Evolutionary conservation across 1,284 basidiomycete genomes (phyloP), one percentile per base, ranked within the genome.

Genomic region (Microbotryum intermedium): DNA sequence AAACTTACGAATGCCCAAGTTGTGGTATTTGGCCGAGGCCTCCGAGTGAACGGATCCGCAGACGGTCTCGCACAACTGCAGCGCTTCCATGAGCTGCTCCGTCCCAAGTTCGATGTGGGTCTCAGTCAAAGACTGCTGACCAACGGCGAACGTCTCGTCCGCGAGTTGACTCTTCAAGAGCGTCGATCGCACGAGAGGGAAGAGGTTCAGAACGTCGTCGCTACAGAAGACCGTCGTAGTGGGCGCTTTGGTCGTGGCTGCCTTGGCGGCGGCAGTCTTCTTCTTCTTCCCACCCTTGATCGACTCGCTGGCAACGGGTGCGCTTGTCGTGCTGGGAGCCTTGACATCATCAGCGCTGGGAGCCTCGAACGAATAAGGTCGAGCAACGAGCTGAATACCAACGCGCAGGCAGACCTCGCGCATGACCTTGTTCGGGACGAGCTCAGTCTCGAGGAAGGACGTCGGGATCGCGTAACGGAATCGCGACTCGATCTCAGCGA

Each of bases 31-130:
- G 13, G 75, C 72, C 0, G 79, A 79, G 52, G 80, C 78, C 68
- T 81, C 80, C 30, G 80, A 79, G 72, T 82, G 81, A 25, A 82
- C 76, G 23, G 80, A 73, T 4, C 80, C 79, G 71, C 80, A 81
- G 51, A 82, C 78, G 65, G 78, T 78, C 74, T 82, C 81, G 74
- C 79, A 80, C 60, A 79, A 75, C 67, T 77, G 76, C 59, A 82
- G 74, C 46, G 77, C 79, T 63, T 82, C 80, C 50, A 78, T 75
- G 71, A 80, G 74, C 65, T 81, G 74, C 62, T 80, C 80, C 48
- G 80, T 74, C 26, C 80, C 81, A 28, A 76, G 67, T 39, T 76
- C 76, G 58, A 79, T 71, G 54, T 79, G 75, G 34, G 79, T 80
- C 25, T 78, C 77, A 67, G 74, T 74, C 69, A 82, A 76, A 50